phyloP scores from a whole-genome alignment of 331 rosid species.

The Malus hybrid region DNA sequence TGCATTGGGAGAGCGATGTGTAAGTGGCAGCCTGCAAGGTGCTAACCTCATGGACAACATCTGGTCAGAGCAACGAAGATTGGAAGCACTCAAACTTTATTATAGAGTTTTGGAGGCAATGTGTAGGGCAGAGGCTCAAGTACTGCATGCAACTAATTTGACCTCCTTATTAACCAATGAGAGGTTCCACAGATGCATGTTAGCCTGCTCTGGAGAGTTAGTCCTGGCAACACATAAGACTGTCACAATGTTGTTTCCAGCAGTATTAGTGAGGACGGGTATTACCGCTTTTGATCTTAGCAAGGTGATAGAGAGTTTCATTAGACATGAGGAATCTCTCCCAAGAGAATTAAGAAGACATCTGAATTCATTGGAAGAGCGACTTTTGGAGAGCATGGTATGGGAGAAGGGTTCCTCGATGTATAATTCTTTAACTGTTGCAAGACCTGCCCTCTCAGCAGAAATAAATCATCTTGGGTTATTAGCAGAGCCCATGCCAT shows the following conservation, averaged over 20 bases:
- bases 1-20: conserved; percentile 67
- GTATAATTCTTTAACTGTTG: conserved; percentile 89
- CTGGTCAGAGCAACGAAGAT: conserved; percentile 89
- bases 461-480: conserved; percentile 76
- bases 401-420: conserved; percentile 98
- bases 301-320: conserved; percentile 97
- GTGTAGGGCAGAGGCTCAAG: conserved; percentile 95
- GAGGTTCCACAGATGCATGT: conserved; percentile 97
- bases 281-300: conserved; percentile 97
- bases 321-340: conserved; percentile 91
- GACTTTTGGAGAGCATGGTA: conserved; percentile 92
- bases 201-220: conserved; percentile 91
- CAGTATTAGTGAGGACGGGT: conserved; percentile 91
- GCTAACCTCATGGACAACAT: conserved; percentile 81
- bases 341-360: conserved; percentile 93
- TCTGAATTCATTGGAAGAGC: conserved; percentile 90
- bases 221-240: conserved; percentile 98
- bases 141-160: conserved; percentile 76
- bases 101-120: conserved; percentile 85
- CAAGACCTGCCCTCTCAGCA: conserved; percentile 67
- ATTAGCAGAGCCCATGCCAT: conserved; percentile 93
- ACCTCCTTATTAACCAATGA: conserved; percentile 83
- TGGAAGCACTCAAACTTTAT: conserved; percentile 81
- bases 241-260: conserved; percentile 94
- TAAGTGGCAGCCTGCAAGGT: conserved; percentile 56